Percentiles rank a stretch among this genome's conserved stretches.
phyloP scores from a whole-genome alignment of 495 filamentous ascomycete genomes.

The Platismatia glauca region DNA sequence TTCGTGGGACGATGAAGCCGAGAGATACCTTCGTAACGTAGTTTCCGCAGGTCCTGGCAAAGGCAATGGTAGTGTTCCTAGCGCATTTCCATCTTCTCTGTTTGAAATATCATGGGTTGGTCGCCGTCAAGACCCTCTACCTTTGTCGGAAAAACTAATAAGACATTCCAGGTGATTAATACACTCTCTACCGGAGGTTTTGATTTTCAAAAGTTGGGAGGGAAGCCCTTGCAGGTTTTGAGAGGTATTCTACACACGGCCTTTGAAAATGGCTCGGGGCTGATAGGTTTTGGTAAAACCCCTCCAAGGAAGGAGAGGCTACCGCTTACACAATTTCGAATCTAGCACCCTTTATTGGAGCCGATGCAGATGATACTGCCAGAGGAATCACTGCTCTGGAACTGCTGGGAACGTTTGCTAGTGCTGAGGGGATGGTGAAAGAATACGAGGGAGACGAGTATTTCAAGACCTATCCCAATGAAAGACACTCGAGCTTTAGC shows the following conservation, averaged over 20 bases:
- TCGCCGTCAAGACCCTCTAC: neutral
- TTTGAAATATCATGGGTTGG: conserved; percentile 29
- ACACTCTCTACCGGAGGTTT: neutral
- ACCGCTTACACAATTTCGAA: neutral
- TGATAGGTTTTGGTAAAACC: neutral
- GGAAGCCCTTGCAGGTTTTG: neutral
- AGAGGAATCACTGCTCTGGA: conserved; percentile 31
- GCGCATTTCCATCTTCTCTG: conserved; percentile 27
- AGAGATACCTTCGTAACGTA: conserved; percentile 28
- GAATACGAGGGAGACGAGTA: conserved; percentile 28
- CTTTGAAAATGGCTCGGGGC: too few relatives aligned
- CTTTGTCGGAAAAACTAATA: neutral
- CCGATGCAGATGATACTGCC: conserved; percentile 43
- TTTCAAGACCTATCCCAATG: conserved; percentile 33
- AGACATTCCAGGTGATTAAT: neutral
- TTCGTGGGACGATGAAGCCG: conserved; percentile 34
- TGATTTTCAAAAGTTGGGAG: neutral
- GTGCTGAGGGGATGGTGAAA: conserved; percentile 25
- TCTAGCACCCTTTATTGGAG: conserved; percentile 23
- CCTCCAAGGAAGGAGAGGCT: neutral
- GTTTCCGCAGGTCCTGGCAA: neutral
- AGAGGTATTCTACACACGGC: too few relatives aligned
- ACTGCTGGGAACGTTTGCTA: conserved; percentile 21
- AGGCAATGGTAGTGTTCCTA: conserved; percentile 18
- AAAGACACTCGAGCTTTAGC: conserved; percentile 32